phyloP scores from a whole-genome alignment of 23 red algal genomes.

The Cyanidiococcus yangmingshanensis region DNA sequence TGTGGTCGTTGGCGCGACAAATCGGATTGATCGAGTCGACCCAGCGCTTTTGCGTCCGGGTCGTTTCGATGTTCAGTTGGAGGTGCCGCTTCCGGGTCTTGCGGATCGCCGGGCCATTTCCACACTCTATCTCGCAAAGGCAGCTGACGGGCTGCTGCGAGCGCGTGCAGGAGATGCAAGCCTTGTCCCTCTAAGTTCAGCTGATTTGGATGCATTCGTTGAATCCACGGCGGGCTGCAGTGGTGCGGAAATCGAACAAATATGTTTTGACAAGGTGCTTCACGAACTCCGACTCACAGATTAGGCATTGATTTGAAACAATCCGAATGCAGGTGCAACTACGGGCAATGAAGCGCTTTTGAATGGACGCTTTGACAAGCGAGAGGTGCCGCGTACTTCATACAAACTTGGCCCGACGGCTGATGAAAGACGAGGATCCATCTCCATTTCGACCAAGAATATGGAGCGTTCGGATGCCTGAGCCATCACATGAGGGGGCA shows the following conservation, averaged over 20 bases:
- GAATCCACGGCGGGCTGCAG: background rate
- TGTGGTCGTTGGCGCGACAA: constrained; percentile 37
- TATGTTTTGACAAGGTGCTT: background rate
- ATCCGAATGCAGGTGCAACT: no score
- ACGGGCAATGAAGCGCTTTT: no score
- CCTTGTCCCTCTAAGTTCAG: background rate
- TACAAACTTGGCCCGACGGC: no score
- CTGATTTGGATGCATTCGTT: background rate
- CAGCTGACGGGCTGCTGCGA: background rate
- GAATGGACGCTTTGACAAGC: no score
- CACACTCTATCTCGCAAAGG: constrained; percentile 12
- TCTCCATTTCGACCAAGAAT: no score
- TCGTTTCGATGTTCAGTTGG: constrained; percentile 28
- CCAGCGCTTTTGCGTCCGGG: constrained; percentile 32
- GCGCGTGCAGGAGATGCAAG: no score
- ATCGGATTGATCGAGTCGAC: constrained; percentile 37
- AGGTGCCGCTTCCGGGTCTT: constrained; percentile 27
- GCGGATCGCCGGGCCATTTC: constrained; percentile 25
- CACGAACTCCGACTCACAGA: no score
- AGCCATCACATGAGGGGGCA: no score
- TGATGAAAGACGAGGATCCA: no score
- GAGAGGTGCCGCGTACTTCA: no score
- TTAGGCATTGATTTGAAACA: no score
- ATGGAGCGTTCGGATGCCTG: no score
- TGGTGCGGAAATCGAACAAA: background rate